Conservation (phyloP, 306 rosid species). For the Spatholobus suberectus region DNA sequence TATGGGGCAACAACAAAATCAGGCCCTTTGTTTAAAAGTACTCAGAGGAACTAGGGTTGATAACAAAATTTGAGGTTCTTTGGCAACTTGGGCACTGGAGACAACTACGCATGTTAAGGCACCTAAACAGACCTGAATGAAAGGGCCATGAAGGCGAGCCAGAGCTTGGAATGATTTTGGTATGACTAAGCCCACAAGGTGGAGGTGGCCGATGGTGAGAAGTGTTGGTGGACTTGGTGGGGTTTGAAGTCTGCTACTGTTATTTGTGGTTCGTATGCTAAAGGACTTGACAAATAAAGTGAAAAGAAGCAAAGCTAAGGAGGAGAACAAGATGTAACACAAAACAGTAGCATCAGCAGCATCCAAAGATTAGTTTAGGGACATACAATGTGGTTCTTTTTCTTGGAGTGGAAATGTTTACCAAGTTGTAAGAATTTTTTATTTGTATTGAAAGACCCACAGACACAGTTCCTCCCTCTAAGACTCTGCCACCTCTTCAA, state of each 20-base stretch:
- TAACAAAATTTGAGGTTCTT: conserved; percentile 53
- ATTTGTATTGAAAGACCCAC: too few species aligned
- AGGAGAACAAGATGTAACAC: conserved; percentile 19
- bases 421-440: not conserved
- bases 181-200: conserved; percentile 54
- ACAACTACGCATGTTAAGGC: conserved; percentile 59
- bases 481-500: too few species aligned
- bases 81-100: conserved; percentile 60
- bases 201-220: conserved; percentile 61
- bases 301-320: conserved; percentile 29
- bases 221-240: conserved; percentile 60
- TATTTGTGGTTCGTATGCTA: not conserved
- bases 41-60: conserved; percentile 60
- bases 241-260: not conserved
- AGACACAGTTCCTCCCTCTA: too few species aligned
- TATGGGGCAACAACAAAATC: conserved; percentile 57
- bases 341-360: not conserved
- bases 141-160: conserved; percentile 60
- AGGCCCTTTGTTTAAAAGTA: conserved; percentile 52
- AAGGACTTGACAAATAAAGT: conserved; percentile 25
- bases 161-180: conserved; percentile 65
- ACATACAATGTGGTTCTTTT: not conserved
- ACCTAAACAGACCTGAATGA: conserved; percentile 60
- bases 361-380: conserved; percentile 13
- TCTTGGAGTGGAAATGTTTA: not conserved